Conservation (phyloP, 306 rosid genomes). For the Cucurbita moschata region DNA sequence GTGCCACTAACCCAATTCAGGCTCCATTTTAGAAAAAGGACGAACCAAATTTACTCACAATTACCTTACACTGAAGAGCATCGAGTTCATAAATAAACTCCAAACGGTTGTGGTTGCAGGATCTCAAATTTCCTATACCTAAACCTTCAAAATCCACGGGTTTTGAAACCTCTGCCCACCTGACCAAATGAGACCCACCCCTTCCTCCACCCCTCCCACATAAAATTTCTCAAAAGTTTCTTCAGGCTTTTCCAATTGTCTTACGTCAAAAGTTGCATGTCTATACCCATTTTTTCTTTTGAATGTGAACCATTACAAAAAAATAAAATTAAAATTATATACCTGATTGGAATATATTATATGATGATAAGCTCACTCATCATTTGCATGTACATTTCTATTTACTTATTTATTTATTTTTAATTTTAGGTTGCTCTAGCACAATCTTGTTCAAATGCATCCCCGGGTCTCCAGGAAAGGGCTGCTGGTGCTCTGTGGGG, state of each 20-base stretch:
- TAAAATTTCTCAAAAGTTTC: too few species aligned
- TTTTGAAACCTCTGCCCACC: too few species aligned
- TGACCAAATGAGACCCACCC: too few species aligned
- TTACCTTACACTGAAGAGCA: too few species aligned
- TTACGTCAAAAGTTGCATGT: not conserved
- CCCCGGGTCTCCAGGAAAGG: conserved; percentile 98
- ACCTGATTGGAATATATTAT: not conserved
- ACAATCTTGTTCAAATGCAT: conserved; percentile 91
- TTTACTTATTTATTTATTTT: not conserved
- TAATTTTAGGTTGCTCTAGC: conserved; percentile 79
- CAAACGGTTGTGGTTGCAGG: too few species aligned
- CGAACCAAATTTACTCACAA: too few species aligned
- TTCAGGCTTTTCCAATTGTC: not conserved
- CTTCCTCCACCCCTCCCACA: too few species aligned
- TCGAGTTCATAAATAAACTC: too few species aligned
- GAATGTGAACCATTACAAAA: not conserved
- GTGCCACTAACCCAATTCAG: too few species aligned
- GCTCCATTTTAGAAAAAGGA: too few species aligned
- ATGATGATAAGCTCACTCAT: not conserved
- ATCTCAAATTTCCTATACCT: too few species aligned
- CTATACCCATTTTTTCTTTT: not conserved
- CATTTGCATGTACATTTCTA: not conserved
- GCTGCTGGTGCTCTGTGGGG: conserved; percentile 99
- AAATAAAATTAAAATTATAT: not conserved
- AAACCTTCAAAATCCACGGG: too few species aligned